Evolutionary conservation across 495 filamentous ascomycete species (phyloP), one percentile per base, ranked within the genome.

Genomic region (Clavariopsis aquatica): DNA sequence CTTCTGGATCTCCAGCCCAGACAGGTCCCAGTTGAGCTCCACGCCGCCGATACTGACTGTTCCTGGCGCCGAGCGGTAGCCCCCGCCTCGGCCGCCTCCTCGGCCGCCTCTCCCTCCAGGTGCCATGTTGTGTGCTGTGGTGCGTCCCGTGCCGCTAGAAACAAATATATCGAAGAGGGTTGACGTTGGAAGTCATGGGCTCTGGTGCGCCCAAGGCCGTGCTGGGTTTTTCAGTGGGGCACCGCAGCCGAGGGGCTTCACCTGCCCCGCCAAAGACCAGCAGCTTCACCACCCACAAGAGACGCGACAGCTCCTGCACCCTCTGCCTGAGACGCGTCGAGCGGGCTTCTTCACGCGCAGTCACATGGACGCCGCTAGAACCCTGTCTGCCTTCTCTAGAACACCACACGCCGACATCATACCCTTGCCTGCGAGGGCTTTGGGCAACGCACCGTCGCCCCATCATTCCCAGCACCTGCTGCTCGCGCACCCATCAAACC

Each of bases 21-120:
- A 66, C 60, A 77, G 73, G 46, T 71, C 68, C 70, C 71, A 79
- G 23, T 70, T 62, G 20, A 78, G 34, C 20, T 77, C 72, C 8
- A 64, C 58, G 23, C 75, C 75, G 23, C 61, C 73, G n/a, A 74
- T 73, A 49, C 62, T 69, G 41, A 62, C 51, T 12, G 38, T 43
- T 15, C 71, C 68, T 26, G 57, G 54, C 15, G 36, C 31, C 2
- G 60, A 49, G 5, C 57, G 56, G 26, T 29, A 27, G 6, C 31
- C 64, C 17, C 72, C 66, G 49, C 65, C 68, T 23, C 72, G 56
- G 15, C 69, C 70, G 12, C 73, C 71, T 49, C 73, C 65, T 47
- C 49, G 23, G 6, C 57, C 64, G 29, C 64, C 47, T 9, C 63
- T 2, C 6, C 56, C 62, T 19, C 55, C 23, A 22, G 52, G 27